Evolutionary conservation across 1,284 basidiomycete species (phyloP).

Genomic region (Ustilago trichophora): DNA sequence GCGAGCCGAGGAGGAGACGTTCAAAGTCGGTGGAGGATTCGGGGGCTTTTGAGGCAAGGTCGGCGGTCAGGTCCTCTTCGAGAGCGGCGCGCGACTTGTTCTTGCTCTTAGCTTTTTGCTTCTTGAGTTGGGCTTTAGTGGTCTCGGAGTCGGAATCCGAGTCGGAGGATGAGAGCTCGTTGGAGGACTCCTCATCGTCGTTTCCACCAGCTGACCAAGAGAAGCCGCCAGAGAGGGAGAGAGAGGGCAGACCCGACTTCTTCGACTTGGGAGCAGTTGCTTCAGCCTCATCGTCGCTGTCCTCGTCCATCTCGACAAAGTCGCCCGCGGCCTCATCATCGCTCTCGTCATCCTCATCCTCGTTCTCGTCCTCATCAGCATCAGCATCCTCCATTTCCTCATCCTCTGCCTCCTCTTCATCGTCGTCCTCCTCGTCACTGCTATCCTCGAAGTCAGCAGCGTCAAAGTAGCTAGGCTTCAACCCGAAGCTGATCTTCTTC

Average conservation of each 20-base stretch:
- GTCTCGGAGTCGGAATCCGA: slow-evolving; percentile 72
- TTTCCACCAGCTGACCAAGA: slow-evolving; percentile 69
- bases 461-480: slow-evolving; percentile 87
- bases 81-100: slow-evolving; percentile 19
- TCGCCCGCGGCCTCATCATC: slow-evolving; percentile 30
- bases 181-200: slow-evolving; percentile 42
- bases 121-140: slow-evolving; percentile 33
- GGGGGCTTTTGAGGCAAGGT: slow-evolving; percentile 69
- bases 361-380: slow-evolving; percentile 25
- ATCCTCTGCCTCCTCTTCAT: slow-evolving; percentile 50
- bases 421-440: slow-evolving; percentile 69
- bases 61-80: slow-evolving; percentile 60
- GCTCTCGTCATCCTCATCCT: slow-evolving; percentile 40
- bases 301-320: slow-evolving; percentile 59
- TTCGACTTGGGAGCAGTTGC: slow-evolving; percentile 16
- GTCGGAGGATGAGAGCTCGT: slow-evolving; percentile 66
- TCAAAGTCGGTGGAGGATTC: slow-evolving; percentile 95
- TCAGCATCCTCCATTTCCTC: slow-evolving; percentile 53
- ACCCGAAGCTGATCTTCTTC: slow-evolving; percentile 82
- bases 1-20: slow-evolving; percentile 89
- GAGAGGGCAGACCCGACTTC: slow-evolving; percentile 56
- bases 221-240: slow-evolving; percentile 70
- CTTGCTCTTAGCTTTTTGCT: slow-evolving; percentile 21
- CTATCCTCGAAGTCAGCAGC: slow-evolving; percentile 66
- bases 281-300: slow-evolving; percentile 32